A percentile compares a stretch with the other conserved stretches of the same genome.
These are phyloP conservation scores for Truncatella angustata DNA, from an alignment of 2,329 filamentous ascomycete species.

Conservation along the genomic window DNA sequence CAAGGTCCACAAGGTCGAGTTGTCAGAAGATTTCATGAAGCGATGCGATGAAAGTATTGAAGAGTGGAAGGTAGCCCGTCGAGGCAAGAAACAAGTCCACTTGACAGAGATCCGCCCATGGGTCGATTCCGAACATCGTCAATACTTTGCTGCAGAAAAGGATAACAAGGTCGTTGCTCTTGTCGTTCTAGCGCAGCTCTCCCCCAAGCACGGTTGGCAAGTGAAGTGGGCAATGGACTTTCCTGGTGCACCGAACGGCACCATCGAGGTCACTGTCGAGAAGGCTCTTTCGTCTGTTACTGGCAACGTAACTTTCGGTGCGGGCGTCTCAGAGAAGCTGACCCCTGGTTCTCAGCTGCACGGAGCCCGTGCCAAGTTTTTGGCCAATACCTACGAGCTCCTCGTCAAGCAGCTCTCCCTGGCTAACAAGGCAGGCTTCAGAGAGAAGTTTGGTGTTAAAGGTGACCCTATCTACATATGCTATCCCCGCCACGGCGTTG, in stretches of 20 bases:
- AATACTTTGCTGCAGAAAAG: constrained; percentile 77
- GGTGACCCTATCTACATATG: constrained; percentile 87
- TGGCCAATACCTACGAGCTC: constrained; percentile 75
- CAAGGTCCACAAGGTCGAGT: constrained; percentile 70
- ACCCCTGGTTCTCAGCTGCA: constrained; percentile 79
- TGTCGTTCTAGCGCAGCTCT: constrained; percentile 79
- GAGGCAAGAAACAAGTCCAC: constrained; percentile 80
- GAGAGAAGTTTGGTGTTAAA: constrained; percentile 82
- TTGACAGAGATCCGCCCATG: constrained; percentile 87
- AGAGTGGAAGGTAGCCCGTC: constrained; percentile 77
- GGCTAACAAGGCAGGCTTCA: constrained; percentile 82
- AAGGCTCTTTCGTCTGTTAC: constrained; percentile 52
- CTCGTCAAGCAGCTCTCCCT: constrained; percentile 79
- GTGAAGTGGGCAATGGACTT: constrained; percentile 97
- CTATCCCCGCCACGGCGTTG: constrained; percentile 83
- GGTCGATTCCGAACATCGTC: constrained; percentile 78
- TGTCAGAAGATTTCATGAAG: constrained; percentile 67
- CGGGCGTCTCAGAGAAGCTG: constrained; percentile 72
- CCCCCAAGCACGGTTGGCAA: constrained; percentile 82
- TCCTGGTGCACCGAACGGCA: constrained; percentile 78
- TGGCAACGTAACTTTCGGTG: constrained; percentile 77
- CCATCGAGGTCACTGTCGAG: constrained; percentile 77
- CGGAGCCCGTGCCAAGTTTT: constrained; percentile 75
- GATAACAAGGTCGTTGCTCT: constrained; percentile 72
- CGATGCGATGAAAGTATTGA: constrained; percentile 71